Conservation (phyloP, 2,329 filamentous ascomycete species). For the Aspergillus alliaceus region DNA sequence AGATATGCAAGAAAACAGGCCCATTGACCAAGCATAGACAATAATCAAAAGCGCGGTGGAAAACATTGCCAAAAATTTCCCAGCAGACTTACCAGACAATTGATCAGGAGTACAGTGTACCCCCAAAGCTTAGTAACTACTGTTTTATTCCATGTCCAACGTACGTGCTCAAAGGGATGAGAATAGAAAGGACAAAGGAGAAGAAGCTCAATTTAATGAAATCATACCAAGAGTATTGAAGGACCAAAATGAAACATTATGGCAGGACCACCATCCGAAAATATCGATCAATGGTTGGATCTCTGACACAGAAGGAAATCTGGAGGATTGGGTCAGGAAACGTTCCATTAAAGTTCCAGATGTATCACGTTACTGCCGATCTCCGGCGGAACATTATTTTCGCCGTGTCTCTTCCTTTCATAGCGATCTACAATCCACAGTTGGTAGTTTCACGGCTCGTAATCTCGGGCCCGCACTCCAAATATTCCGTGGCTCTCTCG, state of each 20-base stretch:
- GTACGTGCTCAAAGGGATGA: background rate
- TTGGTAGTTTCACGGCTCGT: too few species aligned
- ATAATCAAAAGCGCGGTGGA: too few species aligned
- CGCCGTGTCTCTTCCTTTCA: too few species aligned
- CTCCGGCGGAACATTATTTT: constrained; percentile 14
- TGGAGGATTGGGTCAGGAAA: background rate
- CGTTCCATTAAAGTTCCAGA: constrained; percentile 21
- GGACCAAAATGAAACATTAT: background rate
- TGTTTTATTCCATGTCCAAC: too few species aligned
- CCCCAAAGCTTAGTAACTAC: too few species aligned
- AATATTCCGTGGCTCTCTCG: too few species aligned
- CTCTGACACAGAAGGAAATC: background rate
- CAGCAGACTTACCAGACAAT: background rate
- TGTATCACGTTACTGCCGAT: constrained; percentile 16
- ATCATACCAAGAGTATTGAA: background rate
- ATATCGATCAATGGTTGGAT: background rate
- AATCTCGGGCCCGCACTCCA: too few species aligned
- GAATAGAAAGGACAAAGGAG: background rate
- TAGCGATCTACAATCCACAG: too few species aligned
- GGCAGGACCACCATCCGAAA: background rate
- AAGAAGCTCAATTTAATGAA: background rate
- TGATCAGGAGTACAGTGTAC: background rate
- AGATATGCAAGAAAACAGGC: too few species aligned
- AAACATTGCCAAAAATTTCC: too few species aligned
- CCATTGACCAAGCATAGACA: too few species aligned